Percentiles rank a stretch among this genome's conserved stretches.
These are phyloP conservation scores for Apiospora kogelbergensis DNA, from an alignment of 2,329 filamentous ascomycete species.

Conservation along the genomic window DNA sequence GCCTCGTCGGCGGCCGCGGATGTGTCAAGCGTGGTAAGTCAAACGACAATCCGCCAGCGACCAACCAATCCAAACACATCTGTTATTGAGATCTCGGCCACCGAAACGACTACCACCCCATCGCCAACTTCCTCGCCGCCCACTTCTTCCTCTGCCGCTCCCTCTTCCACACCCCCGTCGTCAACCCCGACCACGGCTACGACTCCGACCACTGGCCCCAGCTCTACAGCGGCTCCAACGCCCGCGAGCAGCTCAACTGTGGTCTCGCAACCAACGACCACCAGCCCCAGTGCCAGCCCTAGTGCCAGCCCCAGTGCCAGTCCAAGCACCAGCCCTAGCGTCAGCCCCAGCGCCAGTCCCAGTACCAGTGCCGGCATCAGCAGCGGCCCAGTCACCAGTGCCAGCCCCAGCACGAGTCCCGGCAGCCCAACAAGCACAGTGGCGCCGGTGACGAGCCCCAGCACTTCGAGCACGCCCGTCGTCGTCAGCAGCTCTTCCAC, in stretches of 20 bases:
- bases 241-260: background rate
- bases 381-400: background rate
- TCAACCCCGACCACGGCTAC: slow-evolving; percentile 9
- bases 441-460: background rate
- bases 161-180: background rate
- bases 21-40: slow-evolving; percentile 14
- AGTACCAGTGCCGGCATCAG: slow-evolving; percentile 7
- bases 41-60: slow-evolving; percentile 19
- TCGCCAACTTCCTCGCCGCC: slow-evolving; percentile 16
- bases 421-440: background rate
- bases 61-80: slow-evolving; percentile 15
- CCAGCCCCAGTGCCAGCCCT: slow-evolving; percentile 3
- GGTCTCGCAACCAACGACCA: background rate
- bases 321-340: background rate
- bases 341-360: slow-evolving; percentile 8
- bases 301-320: background rate
- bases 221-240: slow-evolving; percentile 2
- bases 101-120: slow-evolving; percentile 17
- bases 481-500: background rate
- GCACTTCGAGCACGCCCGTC: slow-evolving; percentile 14
- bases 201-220: slow-evolving; percentile 9
- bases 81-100: background rate
- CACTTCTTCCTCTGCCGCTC: slow-evolving; percentile 10
- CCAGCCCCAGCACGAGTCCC: slow-evolving; percentile 2
- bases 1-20: slow-evolving; percentile 14